Base-by-base conservation (phyloP, 2,329 filamentous ascomycete species). In the Rasamsonia emersonii region DNA sequence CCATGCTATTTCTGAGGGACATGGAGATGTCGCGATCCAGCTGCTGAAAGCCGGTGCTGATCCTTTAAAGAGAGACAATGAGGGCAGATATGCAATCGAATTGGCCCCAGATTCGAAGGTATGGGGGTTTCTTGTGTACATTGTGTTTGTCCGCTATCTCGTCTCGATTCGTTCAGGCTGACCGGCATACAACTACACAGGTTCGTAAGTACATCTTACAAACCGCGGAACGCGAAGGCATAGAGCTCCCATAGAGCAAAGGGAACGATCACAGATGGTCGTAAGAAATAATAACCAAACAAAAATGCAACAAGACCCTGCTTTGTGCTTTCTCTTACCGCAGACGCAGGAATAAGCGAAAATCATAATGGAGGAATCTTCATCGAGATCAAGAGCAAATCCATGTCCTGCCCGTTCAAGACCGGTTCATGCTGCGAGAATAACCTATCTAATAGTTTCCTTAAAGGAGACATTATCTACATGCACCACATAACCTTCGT, bases 91-190 rank as follows among this genome's bases (percentile, higher is more conserved):
- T 34, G 76, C 91, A 5, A 69, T 96, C 37, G 81, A 93, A 41
- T 63, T 94, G 35, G 86, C 85, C 8, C 91, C 91, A 1, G 88
- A 95, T 62, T 74, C 71, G 35, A 89, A 89, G 66, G 84, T 88
- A 58, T 41, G 68, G 62, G 11, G 20, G 6, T 11, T 21, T 33
- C 18, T 24, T 30, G 30, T 18, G 7, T 20, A n/a, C n/a, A n/a
- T n/a, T n/a, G n/a, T n/a, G n/a, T n/a, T n/a, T 27, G 19, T 11
- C 2, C 5, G 17, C 33, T 25, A 18, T 16, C 17, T 13, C n/a
- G n/a, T n/a, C n/a, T n/a, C n/a, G n/a, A 14, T 9, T n/a, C 16
- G 23, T 9, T 9, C 23, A 18, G 24, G 11, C 9, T 31, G 17
- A 24, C 24, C n/a, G n/a, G n/a, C n/a, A n/a, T n/a, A n/a, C n/a